A percentile compares a stretch with the other conserved stretches of the same genome.
These are phyloP conservation scores for Pichia kudriavzevii DNA, from an alignment of 1,139 yeast genomes.

Conservation along the genomic window DNA sequence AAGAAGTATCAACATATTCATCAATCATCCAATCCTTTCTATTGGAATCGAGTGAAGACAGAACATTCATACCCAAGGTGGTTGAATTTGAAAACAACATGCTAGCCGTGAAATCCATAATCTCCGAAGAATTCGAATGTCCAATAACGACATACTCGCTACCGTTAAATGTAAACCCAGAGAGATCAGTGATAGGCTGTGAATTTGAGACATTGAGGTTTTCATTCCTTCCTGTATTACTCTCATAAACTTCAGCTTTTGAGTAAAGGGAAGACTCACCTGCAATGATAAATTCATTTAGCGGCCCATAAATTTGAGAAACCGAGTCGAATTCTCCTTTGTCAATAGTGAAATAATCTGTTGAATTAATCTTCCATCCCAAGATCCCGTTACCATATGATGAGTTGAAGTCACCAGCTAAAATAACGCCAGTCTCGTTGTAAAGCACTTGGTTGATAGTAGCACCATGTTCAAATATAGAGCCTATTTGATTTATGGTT, in stretches of 20 bases:
- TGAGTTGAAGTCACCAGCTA: slow-evolving; percentile 47
- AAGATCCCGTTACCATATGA: slow-evolving; percentile 31
- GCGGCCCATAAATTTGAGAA: slow-evolving; percentile 12
- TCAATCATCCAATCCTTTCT: slow-evolving; percentile 7
- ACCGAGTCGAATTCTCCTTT: slow-evolving; percentile 37
- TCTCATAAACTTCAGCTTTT: slow-evolving; percentile 5
- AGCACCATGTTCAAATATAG: slow-evolving; percentile 37
- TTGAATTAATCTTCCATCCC: slow-evolving; percentile 21
- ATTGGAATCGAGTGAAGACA: slow-evolving; percentile 28
- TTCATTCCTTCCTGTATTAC: slow-evolving; percentile 10
- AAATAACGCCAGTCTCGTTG: slow-evolving; percentile 29
- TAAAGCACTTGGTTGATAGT: slow-evolving; percentile 31
- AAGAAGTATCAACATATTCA: slow-evolving; percentile 28
- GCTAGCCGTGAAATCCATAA: slow-evolving; percentile 37
- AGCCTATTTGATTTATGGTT: slow-evolving; percentile 57
- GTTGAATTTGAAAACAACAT: slow-evolving; percentile 29
- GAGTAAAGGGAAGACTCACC: slow-evolving; percentile 23
- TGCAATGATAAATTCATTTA: slow-evolving; percentile 28
- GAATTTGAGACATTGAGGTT: slow-evolving; percentile 38
- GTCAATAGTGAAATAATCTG: slow-evolving; percentile 22
- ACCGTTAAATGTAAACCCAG: slow-evolving; percentile 30
- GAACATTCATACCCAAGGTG: slow-evolving; percentile 24
- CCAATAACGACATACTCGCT: slow-evolving; percentile 36
- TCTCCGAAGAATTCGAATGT: slow-evolving; percentile 21
- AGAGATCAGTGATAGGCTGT: slow-evolving; percentile 24